Conservation (phyloP, 345 rosid genomes). For the Melaleuca alternifolia region DNA sequence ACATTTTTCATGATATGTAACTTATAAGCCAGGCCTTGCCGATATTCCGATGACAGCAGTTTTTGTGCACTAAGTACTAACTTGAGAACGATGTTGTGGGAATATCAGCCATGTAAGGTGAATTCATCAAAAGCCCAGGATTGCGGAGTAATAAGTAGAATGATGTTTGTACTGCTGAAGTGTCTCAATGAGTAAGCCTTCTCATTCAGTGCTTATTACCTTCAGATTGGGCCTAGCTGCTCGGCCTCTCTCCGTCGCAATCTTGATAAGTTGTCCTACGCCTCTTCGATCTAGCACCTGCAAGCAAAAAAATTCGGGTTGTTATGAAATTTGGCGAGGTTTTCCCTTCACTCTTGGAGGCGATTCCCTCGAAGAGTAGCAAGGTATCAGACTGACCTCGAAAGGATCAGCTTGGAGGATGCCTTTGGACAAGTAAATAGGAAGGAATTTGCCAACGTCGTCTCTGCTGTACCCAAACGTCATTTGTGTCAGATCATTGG, state of each 20-base stretch:
- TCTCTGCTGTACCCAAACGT: conserved; percentile 94
- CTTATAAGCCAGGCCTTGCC: not conserved
- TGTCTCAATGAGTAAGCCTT: not conserved
- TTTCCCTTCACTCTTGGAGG: not conserved
- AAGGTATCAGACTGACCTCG: conserved; percentile 39
- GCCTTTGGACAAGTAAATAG: conserved; percentile 68
- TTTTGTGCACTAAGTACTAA: not conserved
- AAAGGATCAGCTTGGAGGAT: conserved; percentile 83
- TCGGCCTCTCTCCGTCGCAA: conserved; percentile 82
- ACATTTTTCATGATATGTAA: not conserved
- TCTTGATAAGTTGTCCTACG: conserved; percentile 82
- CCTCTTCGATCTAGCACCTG: conserved; percentile 98
- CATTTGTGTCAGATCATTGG: conserved; percentile 97
- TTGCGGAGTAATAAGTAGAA: too few species aligned
- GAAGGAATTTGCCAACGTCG: conserved; percentile 87
- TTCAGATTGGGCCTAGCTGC: conserved; percentile 82
- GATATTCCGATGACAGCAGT: not conserved
- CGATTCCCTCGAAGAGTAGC: not conserved
- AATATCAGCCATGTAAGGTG: not conserved
- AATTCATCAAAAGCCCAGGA: not conserved
- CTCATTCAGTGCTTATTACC: conserved; percentile 18
- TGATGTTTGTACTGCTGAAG: not conserved
- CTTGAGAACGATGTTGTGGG: not conserved
- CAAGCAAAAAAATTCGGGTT: not conserved
- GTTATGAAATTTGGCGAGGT: not conserved